Evolutionary conservation across 176 grass and related monocot genomes (phyloP), one percentile per base, ranked within the genome.

Genomic region (Dendrocalamus sinicus): DNA sequence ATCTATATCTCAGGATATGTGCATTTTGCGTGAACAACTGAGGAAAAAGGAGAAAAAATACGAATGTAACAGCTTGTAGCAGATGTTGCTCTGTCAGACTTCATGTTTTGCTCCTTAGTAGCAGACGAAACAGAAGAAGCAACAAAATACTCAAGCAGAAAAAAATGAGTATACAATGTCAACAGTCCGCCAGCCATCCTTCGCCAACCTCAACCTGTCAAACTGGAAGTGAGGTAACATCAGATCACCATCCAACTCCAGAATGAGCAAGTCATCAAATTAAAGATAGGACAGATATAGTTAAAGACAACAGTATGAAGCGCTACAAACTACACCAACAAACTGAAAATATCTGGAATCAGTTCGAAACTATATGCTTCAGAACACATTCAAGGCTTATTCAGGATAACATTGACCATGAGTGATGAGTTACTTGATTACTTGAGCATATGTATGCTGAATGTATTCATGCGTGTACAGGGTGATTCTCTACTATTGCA

Each of bases 151-250:
- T 70, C 22, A 47, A 71, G 22, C 22, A 43, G 52, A 48, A 65
- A 19, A 77, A 73, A 63, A 19, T 48, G 69, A 57, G 54, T 46
- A 76, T 58, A 75, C 72, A 65, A 63, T 78, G 78, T 77, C 48
- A 85, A 26, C 32, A 81, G 81, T 92, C 83, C 90, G 86, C 50
- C 62, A 86, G 61, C 82, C 35, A 88, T 40, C 46, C 45, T 70
- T 86, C 79, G 79, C 93, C 90, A 88, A 88, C 93, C 90, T 92
- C 90, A 88, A 88, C 93, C 90, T 92, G 75, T 24, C 6, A 28
- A 88, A 88, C 83, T 74, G 23, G 55, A 65, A 12, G 12, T 61
- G 40, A 48, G 8, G 22, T 35, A 87, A 26, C 15, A 52, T 80
- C 30, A 79, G 35, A 73, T 37, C 7, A 60, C 5, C 19, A 35